phyloP scores from a whole-genome alignment of 73 alveolate species.

The Uronychia setigera region DNA sequence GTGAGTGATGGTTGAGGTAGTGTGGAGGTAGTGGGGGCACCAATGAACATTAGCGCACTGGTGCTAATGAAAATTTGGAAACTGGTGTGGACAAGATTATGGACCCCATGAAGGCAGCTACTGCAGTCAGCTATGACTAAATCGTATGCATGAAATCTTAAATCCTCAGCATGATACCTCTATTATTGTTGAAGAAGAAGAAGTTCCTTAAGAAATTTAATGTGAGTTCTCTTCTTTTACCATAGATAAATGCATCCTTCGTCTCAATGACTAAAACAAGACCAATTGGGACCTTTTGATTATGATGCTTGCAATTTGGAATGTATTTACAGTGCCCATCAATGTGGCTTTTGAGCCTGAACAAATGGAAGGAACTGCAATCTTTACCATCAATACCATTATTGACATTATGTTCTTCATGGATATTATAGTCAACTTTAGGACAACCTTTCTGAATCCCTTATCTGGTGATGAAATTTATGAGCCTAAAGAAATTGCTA shows the following conservation, averaged over 20 bases:
- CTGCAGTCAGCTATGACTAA: background rate
- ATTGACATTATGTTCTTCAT: conserved; percentile 16
- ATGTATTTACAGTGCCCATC: conserved; percentile 2
- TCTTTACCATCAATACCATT: background rate
- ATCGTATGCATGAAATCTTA: too few species aligned
- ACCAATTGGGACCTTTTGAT: conserved; percentile 3
- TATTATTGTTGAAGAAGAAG: background rate
- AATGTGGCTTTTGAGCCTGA: conserved; percentile 9
- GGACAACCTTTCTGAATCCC: conserved; percentile 38
- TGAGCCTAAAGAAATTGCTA: conserved; percentile 31
- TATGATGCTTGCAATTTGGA: conserved; percentile 1
- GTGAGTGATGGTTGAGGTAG: conserved; percentile 4
- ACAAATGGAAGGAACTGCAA: background rate
- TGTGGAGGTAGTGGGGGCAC: background rate
- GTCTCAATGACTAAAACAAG: background rate
- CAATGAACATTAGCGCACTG: background rate
- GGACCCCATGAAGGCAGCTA: background rate
- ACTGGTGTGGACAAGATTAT: background rate
- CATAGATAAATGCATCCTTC: background rate
- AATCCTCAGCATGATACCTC: background rate
- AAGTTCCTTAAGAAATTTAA: background rate
- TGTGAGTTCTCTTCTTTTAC: background rate
- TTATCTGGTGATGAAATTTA: conserved; percentile 32
- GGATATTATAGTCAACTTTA: conserved; percentile 47
- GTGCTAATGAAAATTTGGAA: background rate